Percentiles rank a stretch among this genome's conserved stretches.
Conservation (phyloP, 2,329 filamentous ascomycete genomes). For the Diaporthe sp. region DNA sequence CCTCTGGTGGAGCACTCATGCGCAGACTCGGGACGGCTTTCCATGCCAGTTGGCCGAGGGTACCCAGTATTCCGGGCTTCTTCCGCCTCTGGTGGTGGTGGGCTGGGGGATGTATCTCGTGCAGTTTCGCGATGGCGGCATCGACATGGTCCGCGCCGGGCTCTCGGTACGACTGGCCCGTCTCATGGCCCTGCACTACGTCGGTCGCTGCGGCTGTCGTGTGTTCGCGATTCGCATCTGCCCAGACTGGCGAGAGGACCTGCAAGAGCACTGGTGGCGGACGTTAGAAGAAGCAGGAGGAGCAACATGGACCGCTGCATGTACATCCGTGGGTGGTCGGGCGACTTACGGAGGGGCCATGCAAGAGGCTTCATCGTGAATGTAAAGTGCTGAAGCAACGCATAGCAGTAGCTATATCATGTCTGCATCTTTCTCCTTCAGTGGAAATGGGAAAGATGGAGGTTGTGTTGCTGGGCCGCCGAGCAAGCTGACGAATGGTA, state of each 20-base stretch:
- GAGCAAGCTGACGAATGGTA: constrained; percentile 13
- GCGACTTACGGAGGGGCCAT: constrained; percentile 55
- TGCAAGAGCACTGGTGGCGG: constrained; percentile 61
- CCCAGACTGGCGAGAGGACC: constrained; percentile 54
- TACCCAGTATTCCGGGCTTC: constrained; percentile 59
- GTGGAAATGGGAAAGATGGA: not conserved
- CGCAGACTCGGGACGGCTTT: constrained; percentile 65
- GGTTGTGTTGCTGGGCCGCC: constrained; percentile 5
- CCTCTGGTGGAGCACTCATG: constrained; percentile 60
- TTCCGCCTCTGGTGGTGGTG: constrained; percentile 59
- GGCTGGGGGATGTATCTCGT: constrained; percentile 60
- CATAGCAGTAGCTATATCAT: constrained; percentile 41
- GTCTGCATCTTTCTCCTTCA: constrained; percentile 12
- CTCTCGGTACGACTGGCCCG: constrained; percentile 36
- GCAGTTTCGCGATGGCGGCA: constrained; percentile 63
- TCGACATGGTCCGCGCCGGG: constrained; percentile 68
- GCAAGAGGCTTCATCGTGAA: constrained; percentile 38
- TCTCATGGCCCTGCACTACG: constrained; percentile 38
- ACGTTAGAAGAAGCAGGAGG: not conserved
- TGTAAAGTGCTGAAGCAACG: constrained; percentile 29
- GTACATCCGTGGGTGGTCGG: constrained; percentile 4
- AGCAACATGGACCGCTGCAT: not conserved
- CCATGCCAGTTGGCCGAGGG: constrained; percentile 58
- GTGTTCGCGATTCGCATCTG: constrained; percentile 53
- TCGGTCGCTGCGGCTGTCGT: constrained; percentile 36